Conservation (phyloP, 192 early-diverging fungal genomes). For the Mortierella claussenii region DNA sequence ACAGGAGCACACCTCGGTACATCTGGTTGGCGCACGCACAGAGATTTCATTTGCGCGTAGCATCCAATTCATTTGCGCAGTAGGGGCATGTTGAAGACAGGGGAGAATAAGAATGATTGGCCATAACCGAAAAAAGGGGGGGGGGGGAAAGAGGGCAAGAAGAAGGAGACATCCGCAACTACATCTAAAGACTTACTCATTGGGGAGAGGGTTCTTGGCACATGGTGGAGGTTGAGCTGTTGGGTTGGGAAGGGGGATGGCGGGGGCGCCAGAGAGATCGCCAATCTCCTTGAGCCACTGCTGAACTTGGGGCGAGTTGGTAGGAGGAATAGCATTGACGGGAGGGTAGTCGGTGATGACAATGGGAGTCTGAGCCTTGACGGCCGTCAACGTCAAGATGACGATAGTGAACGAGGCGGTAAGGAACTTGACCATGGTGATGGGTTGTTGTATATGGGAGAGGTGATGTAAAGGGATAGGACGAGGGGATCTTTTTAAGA, state of each 20-base stretch:
- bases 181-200: slow-evolving; percentile 39
- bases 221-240: slow-evolving; percentile 24
- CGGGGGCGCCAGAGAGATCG: slow-evolving; percentile 56
- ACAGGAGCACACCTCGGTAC: no score
- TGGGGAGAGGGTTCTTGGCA: slow-evolving; percentile 23
- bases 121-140: slow-evolving; percentile 10
- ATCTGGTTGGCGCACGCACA: no score
- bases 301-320: slow-evolving; percentile 53
- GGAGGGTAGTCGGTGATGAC: slow-evolving; percentile 29
- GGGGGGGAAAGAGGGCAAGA: slow-evolving; percentile 1
- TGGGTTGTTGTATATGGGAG: background rate
- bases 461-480: background rate
- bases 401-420: slow-evolving; percentile 17
- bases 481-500: background rate
- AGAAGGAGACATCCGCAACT: no score
- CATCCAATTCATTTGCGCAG: no score
- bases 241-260: slow-evolving; percentile 28
- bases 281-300: slow-evolving; percentile 59
- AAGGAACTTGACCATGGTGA: slow-evolving; percentile 29
- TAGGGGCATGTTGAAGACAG: background rate
- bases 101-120: slow-evolving; percentile 9
- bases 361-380: slow-evolving; percentile 8
- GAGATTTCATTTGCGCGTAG: no score
- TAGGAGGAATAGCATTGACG: slow-evolving; percentile 28
- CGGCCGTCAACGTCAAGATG: slow-evolving; percentile 12